Base-by-base conservation (phyloP, 495 filamentous ascomycete genomes). In the Diplogelasinospora grovesii region DNA sequence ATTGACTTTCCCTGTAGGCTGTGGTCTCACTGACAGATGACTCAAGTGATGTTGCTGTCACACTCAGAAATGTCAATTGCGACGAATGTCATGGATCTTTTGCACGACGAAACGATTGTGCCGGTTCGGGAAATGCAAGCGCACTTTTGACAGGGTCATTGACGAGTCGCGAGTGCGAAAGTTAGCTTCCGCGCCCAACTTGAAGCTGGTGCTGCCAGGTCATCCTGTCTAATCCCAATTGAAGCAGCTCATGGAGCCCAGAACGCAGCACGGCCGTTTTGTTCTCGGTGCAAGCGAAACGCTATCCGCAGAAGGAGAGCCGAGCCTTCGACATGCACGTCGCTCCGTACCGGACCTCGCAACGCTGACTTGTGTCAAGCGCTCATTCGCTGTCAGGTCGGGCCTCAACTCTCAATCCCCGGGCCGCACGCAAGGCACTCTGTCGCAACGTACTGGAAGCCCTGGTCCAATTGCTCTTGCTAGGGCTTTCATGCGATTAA, bases 351-450 rank as follows among this genome's bases (percentile, higher is more conserved):
- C 48, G 48, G 45, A 44, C 42, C 40, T 45, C 39, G 37, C 49
- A 16, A 48, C 51, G 41, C 41, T 56, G 54, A 45, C 46, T 58
- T 60, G 57, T 60, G 57, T 58, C 57, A 60, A 46, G 20, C 44
- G 36, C 39, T 48, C 44, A 60, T 60, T 60, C 57, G 57, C 41
- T 29, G 29, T 18, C 24, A 26, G n/a, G 33, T 51, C 43, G 33
- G 39, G 42, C 52, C 43, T 43, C 50, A 41, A 49, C 44, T 36
- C 39, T 39, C 24, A 36, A 30, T 37, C 46, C 39, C 33, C 25
- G 22, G 35, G 14, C 38, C 29, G 28, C 18, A 42, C 32, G 39
- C 22, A 38, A 22, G 36, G 33, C 34, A 36, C 21, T 15, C 38
- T 7, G 25, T 39, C 50, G 46, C 46, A 43, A n/a, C 53, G 43